Conservation (phyloP, 2,329 filamentous ascomycete genomes). For the Cladosporium cucumerinum region DNA sequence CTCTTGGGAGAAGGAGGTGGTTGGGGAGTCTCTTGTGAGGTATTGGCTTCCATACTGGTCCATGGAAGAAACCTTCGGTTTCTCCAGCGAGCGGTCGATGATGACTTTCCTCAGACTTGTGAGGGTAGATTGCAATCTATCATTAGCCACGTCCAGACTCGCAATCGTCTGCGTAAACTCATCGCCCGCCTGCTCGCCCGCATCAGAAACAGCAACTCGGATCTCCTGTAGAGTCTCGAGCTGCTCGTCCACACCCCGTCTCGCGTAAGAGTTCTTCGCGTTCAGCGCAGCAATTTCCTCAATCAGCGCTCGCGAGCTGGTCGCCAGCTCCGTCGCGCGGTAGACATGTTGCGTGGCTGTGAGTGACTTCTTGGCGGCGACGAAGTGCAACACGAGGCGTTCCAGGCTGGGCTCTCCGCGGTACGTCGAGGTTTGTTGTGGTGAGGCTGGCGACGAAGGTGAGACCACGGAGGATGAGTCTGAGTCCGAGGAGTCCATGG, state of each 20-base stretch:
- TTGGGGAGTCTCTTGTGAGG: neutral
- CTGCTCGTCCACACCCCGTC: constrained; percentile 44
- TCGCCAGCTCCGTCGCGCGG: constrained; percentile 82
- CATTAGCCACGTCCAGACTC: constrained; percentile 62
- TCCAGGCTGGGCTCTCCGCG: constrained; percentile 57
- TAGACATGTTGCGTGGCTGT: constrained; percentile 73
- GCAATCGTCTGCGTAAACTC: constrained; percentile 42
- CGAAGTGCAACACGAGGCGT: constrained; percentile 75
- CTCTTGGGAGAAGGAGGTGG: neutral
- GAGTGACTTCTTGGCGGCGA: constrained; percentile 82
- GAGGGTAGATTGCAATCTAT: constrained; percentile 64
- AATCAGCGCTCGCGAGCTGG: constrained; percentile 67
- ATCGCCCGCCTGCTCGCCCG: constrained; percentile 40
- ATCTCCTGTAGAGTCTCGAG: constrained; percentile 43
- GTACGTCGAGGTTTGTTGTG: constrained; percentile 36
- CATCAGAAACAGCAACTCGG: constrained; percentile 41
- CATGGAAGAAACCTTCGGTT: constrained; percentile 41
- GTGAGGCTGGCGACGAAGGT: constrained; percentile 40
- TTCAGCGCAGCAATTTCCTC: constrained; percentile 74
- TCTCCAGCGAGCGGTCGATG: constrained; percentile 61
- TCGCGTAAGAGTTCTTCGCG: constrained; percentile 45
- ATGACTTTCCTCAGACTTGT: constrained; percentile 59
- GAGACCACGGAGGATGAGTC: constrained; percentile 25
- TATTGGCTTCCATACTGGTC: neutral
- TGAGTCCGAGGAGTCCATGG: constrained; percentile 14